phyloP scores from a whole-genome alignment of 2,329 filamentous ascomycete genomes.

The Sarocladium strictum region DNA sequence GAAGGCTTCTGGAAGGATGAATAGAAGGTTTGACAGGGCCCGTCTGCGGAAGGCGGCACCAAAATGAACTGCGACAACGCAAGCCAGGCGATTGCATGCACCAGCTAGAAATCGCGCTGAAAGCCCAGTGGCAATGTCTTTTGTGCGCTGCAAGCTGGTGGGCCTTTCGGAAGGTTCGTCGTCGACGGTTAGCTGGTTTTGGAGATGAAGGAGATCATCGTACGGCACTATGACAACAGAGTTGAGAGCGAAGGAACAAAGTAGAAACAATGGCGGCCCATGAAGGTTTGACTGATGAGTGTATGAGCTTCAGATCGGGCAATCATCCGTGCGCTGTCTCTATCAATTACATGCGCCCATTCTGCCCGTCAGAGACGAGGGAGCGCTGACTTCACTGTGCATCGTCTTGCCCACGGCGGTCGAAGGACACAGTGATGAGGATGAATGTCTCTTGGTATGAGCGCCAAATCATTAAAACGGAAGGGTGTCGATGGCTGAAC shows the following conservation, averaged over 20 bases:
- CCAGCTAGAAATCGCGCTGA: not conserved
- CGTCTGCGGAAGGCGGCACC: no score
- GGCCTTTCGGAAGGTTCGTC: not conserved
- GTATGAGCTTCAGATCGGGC: not conserved
- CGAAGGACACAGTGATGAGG: not conserved
- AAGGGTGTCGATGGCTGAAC: not conserved
- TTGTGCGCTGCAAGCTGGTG: not conserved
- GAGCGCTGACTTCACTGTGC: not conserved
- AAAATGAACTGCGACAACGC: no score
- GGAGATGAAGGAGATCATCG: not conserved
- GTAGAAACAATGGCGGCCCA: not conserved
- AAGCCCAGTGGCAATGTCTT: not conserved
- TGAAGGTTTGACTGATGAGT: not conserved
- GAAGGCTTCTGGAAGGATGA: slow-evolving; percentile 5
- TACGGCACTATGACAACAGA: not conserved
- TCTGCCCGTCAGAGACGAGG: not conserved
- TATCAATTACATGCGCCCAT: not conserved
- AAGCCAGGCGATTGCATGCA: not conserved
- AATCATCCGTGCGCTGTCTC: not conserved
- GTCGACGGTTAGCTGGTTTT: not conserved
- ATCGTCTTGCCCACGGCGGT: not conserved
- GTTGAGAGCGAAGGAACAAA: not conserved
- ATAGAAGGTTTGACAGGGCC: not conserved
- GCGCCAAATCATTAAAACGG: not conserved
- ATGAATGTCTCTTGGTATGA: not conserved